Base-by-base conservation (phyloP, 805 yeast species). In the Sungouiozyma ichnusensis region DNA sequence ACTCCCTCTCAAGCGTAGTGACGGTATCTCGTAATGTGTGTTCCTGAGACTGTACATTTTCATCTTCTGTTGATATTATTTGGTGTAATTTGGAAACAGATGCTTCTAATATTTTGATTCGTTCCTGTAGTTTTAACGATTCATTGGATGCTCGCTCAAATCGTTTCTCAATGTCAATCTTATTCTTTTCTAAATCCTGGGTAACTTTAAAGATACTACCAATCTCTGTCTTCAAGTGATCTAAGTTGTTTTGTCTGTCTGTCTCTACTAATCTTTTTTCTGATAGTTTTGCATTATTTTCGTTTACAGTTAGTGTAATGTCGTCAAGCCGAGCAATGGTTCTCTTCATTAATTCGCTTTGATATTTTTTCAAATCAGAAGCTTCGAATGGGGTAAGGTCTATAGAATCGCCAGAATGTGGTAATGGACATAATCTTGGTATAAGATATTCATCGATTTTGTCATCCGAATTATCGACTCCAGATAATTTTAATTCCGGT, bases 181-280 rank as follows among this genome's bases (percentile, higher is more conserved):
- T 38, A 2, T 27, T 18, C 35, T 54, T 53, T 35, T 58, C 59
- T 13, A 35, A 32, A 5, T 50, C 55, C 42, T 58, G 60, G n/a
- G 43, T 39, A 16, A 42, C 54, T 39, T 70, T 68, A 51, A 69
- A 75, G 9, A 53, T 42, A 2, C 55, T 57, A 3, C 74, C 79
- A 19, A 72, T 67, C 27, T 59, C 55, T 2, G 47, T 53, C 49
- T 70, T 68, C 36, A 58, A 49, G 3, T 49, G 52, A 50, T 75
- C 80, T 17, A 71, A 46, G 5, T 51, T 38, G 19, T 54, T 44
- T 44, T 73, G 76, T 36, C 70, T 55, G 11, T 55, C 44, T 3
- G 74, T 69, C 33, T 71, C 71, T 39, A 57, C 56, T 1, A 53
- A 31, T 41, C 67, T 63, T n/a, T 64, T 46, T 1, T 48, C 44